These are phyloP conservation scores for Elaeis guineensis DNA, from an alignment of 176 grass and related monocot species.

Conservation along the genomic window DNA sequence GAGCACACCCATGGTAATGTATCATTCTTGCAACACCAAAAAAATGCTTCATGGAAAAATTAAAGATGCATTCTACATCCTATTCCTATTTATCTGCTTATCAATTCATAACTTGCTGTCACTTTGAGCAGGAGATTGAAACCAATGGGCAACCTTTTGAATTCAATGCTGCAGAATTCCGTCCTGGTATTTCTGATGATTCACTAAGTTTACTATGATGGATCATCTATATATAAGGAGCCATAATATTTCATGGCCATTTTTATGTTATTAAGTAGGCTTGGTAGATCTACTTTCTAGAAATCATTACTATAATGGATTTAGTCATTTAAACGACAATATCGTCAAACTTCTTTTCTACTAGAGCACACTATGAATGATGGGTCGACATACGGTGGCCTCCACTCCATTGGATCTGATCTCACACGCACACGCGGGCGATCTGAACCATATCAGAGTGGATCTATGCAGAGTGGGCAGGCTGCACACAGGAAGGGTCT, in stretches of 20 bases:
- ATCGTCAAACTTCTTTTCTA: slow-evolving; percentile 1
- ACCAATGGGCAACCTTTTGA: slow-evolving; percentile 40
- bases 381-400: slow-evolving; percentile 63
- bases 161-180: slow-evolving; percentile 25
- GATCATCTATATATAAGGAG: not conserved
- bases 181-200: slow-evolving; percentile 9
- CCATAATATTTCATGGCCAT: not conserved
- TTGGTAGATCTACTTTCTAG: no score
- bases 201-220: not conserved
- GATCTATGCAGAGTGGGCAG: slow-evolving; percentile 36
- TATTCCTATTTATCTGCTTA: not conserved
- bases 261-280: no score
- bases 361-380: slow-evolving; percentile 48
- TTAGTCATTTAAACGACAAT: not conserved
- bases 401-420: slow-evolving; percentile 87
- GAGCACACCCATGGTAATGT: slow-evolving; percentile 32
- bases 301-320: not conserved
- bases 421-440: slow-evolving; percentile 60
- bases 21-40: slow-evolving; percentile 3
- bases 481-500: slow-evolving; percentile 24
- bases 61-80: not conserved
- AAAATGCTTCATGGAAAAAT: not conserved
- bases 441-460: slow-evolving; percentile 42
- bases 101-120: not conserved
- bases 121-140: slow-evolving; percentile 36